Base-by-base conservation (phyloP, 225 moss, liverwort and hornwort genomes). In the Pseudisothecium myosuroides region DNA sequence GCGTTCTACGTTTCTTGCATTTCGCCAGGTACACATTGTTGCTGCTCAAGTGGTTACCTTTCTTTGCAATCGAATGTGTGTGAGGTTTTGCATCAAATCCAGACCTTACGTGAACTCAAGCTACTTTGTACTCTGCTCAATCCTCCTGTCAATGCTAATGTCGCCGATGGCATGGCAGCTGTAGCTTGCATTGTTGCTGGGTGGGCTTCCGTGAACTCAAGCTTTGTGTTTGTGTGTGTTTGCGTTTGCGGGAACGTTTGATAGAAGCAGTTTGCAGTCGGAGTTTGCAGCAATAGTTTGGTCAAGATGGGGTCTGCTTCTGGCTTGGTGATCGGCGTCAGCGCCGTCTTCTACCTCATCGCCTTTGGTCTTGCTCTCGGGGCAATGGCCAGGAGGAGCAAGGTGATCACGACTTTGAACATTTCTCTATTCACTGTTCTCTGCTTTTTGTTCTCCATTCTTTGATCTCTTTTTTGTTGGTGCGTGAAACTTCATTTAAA, bases 331-430 rank as follows among this genome's bases (percentile, higher is more conserved):
- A 89, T 94, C 37, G 90, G 90, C 85, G 14, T 89, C 89, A 94
- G 90, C 81, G 23, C 83, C 65, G 90, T 91, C 59, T 91, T 93
- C 80, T 93, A 94, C 45, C 85, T 92, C 71, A 84, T 90, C 73
- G 90, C 93, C 60, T 94, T 94, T 54, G 94, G 93, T 50, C 93
- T 94, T 7, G 87, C 93, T 47, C 89, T 94, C 12, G 94, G 92
- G 27, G 94, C 94, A n/a, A 93, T 93, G 91, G 90, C 87, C 78
- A 89, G 24, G 66, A 87, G 93, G 34, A 94, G 94, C 92, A 91
- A 90, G 92, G 94, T 94, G 55, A 54, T 14, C 45, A 43, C 26
- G 28, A 18, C 41, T 41, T 80, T 9, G 12, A 80, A 7, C 27
- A 21, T 60, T 43, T 26, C 45, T 22, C 24, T n/a, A 8, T 17